phyloP scores from a whole-genome alignment of 768 basidiomycete genomes.

The Tulasnella sp. region DNA sequence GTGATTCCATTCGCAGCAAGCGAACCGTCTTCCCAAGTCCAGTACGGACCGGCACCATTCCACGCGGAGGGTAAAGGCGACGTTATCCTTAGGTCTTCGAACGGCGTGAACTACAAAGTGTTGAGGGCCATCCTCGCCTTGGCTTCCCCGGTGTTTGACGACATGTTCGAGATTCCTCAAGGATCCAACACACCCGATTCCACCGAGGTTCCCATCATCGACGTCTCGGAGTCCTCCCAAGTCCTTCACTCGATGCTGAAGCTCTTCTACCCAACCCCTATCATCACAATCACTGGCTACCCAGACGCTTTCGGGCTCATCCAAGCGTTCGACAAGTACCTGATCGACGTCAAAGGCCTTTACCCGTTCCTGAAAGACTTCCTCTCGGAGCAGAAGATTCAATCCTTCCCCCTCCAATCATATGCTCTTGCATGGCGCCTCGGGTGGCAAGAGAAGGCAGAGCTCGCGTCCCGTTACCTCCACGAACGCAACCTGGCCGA shows the following conservation, averaged over 20 bases:
- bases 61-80: slow-evolving; percentile 22
- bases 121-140: slow-evolving; percentile 43
- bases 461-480: neutral
- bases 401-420: neutral
- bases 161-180: slow-evolving; percentile 31
- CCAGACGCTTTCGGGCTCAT: neutral
- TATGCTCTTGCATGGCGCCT: slow-evolving; percentile 3
- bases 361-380: neutral
- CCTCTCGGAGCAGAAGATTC: neutral
- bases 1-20: neutral
- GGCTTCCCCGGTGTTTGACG: slow-evolving; percentile 47
- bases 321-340: slow-evolving; percentile 1
- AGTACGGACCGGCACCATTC: neutral
- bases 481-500: neutral
- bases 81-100: slow-evolving; percentile 44
- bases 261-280: neutral
- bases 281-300: neutral
- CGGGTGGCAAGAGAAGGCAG: neutral
- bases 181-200: neutral
- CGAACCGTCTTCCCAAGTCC: neutral
- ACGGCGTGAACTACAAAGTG: slow-evolving; percentile 39
- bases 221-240: neutral
- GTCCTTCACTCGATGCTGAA: neutral
- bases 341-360: neutral
- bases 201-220: neutral